Conservation (phyloP, 805 yeast species). For the Yarrowia alimentaria region DNA sequence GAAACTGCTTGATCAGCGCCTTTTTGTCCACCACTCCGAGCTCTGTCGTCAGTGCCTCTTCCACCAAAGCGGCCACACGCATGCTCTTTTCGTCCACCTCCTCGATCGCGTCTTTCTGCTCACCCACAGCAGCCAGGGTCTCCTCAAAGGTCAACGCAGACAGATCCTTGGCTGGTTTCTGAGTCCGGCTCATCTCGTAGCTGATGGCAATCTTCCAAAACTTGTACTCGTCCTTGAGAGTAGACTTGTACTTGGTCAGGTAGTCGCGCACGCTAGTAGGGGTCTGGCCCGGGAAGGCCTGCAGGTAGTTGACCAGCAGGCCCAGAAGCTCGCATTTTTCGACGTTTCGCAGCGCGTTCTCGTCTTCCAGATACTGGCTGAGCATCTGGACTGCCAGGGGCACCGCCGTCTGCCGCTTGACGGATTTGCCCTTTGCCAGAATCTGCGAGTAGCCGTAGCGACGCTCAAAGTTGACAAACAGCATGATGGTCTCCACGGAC, state of each 20-base stretch:
- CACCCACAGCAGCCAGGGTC: slow-evolving; percentile 9
- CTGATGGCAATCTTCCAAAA: slow-evolving; percentile 40
- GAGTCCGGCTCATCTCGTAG: slow-evolving; percentile 36
- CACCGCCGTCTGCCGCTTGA: slow-evolving; percentile 20
- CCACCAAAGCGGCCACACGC: slow-evolving; percentile 2
- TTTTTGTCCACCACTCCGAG: slow-evolving; percentile 9
- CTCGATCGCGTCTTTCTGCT: not conserved
- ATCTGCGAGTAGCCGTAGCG: slow-evolving; percentile 28
- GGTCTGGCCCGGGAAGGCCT: slow-evolving; percentile 29
- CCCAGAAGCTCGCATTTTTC: slow-evolving; percentile 18
- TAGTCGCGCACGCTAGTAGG: slow-evolving; percentile 34
- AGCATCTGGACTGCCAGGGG: slow-evolving; percentile 28
- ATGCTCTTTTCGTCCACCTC: slow-evolving; percentile 8
- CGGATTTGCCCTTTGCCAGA: slow-evolving; percentile 12
- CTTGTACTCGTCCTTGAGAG: slow-evolving; percentile 33
- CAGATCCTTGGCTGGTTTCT: slow-evolving; percentile 1
- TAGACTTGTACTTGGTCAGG: slow-evolving; percentile 31
- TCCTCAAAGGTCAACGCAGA: slow-evolving; percentile 7
- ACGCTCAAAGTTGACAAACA: slow-evolving; percentile 35
- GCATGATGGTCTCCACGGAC: slow-evolving; percentile 36
- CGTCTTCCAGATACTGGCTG: slow-evolving; percentile 14
- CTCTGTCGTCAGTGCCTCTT: slow-evolving; percentile 1
- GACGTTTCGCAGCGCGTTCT: slow-evolving; percentile 13
- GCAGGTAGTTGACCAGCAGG: slow-evolving; percentile 8
- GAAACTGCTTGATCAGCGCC: slow-evolving; percentile 6